Conservation (phyloP, 257 asterid species). For the Marsdenia floribunda region DNA sequence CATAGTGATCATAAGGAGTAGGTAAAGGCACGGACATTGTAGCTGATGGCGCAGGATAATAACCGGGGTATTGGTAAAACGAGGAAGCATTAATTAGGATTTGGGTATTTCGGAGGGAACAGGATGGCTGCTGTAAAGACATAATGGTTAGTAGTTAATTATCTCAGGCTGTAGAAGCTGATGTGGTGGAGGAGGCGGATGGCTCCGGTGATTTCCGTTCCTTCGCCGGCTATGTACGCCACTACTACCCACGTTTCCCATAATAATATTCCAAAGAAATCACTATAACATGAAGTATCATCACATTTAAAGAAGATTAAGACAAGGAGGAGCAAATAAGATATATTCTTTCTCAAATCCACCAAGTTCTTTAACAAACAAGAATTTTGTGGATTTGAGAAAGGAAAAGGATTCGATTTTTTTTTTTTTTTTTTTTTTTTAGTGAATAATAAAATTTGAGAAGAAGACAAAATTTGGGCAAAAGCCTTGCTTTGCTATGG, state of each 20-base stretch:
- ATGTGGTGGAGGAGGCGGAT: constrained; percentile 69
- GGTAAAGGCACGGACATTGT: constrained; percentile 63
- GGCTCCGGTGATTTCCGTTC: constrained; percentile 53
- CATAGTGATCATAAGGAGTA: constrained; percentile 72
- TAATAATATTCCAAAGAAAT: constrained; percentile 11
- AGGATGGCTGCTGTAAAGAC: constrained; percentile 99
- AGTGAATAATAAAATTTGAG: too few relatives aligned
- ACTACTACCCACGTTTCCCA: constrained; percentile 92
- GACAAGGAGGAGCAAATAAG: too few relatives aligned
- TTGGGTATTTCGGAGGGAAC: constrained; percentile 68
- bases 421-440: too few relatives aligned
- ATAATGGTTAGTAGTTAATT: constrained; percentile 67
- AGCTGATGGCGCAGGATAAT: constrained; percentile 59
- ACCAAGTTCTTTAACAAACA: too few relatives aligned
- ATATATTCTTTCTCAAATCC: too few relatives aligned
- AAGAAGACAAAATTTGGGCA: too few relatives aligned
- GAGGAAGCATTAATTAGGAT: constrained; percentile 73
- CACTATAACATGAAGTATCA: not conserved
- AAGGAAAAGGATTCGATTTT: too few relatives aligned
- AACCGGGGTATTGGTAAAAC: constrained; percentile 78
- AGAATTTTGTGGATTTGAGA: too few relatives aligned
- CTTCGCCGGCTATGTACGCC: constrained; percentile 60
- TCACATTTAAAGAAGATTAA: not conserved
- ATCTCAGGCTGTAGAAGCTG: constrained; percentile 72
- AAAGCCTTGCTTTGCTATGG: too few relatives aligned